Evolutionary conservation across 139 green algal species (phyloP).

Genomic region (Nannochloris sp.): DNA sequence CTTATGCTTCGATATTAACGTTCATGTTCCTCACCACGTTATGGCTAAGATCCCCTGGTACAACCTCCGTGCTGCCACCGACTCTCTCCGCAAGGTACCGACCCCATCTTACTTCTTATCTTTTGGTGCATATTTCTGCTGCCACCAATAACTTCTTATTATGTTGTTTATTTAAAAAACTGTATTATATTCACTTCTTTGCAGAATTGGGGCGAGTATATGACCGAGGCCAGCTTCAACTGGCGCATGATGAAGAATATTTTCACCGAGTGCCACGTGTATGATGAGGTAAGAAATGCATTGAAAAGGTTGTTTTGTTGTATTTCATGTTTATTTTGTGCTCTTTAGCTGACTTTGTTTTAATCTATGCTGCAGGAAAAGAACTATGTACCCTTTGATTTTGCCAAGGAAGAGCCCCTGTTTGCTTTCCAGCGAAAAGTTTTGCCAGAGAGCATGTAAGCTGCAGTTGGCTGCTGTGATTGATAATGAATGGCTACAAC

Average conservation of each 20-base stretch:
- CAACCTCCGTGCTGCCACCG: slow-evolving; percentile 71
- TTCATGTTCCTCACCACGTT: slow-evolving; percentile 96
- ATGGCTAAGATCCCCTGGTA: slow-evolving; percentile 92
- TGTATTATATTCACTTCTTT: too few species aligned
- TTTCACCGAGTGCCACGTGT: slow-evolving; percentile 85
- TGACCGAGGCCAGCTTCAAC: slow-evolving; percentile 89
- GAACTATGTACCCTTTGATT: slow-evolving; percentile 86
- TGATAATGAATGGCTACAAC: too few species aligned
- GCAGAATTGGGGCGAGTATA: slow-evolving; percentile 88
- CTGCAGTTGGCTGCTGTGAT: too few species aligned
- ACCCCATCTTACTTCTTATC: neutral
- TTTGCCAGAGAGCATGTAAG: slow-evolving; percentile 51
- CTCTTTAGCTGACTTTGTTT: neutral
- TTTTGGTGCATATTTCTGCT: neutral
- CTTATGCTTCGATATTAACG: slow-evolving; percentile 93
- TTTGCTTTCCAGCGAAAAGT: slow-evolving; percentile 66
- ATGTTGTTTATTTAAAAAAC: neutral
- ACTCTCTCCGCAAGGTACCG: slow-evolving; percentile 44
- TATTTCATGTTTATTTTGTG: too few species aligned
- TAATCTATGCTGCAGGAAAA: slow-evolving; percentile 26
- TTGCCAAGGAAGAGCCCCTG: slow-evolving; percentile 62
- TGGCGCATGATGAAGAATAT: slow-evolving; percentile 91
- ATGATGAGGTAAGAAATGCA: slow-evolving; percentile 47
- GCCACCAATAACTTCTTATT: neutral
- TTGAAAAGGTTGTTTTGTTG: too few species aligned